Base-by-base conservation (phyloP, 2,329 filamentous ascomycete genomes). In the Colletotrichum tropicale region DNA sequence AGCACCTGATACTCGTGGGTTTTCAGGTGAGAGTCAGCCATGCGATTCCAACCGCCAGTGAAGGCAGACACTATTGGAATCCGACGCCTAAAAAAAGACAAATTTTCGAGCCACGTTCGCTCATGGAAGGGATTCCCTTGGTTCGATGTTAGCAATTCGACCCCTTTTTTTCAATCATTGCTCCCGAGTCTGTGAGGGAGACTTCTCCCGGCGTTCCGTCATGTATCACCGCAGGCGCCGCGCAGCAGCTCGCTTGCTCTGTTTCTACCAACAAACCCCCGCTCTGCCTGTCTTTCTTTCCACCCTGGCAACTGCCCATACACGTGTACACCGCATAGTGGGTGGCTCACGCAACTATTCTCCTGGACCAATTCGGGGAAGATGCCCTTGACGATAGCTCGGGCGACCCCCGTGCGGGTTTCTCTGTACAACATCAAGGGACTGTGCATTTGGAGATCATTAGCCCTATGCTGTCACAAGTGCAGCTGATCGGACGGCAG, bases 301-400 rank as follows among this genome's bases (percentile, higher is more conserved):
- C 32, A 38, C n/a, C 32, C 61, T 34, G 24, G 34, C 16, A 64
- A 15, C 34, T 38, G 38, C 24, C 15, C 38, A 61, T 72, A 66
- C 73, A 67, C 69, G 56, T 75, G 73, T 58, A 67, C 73, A 28
- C n/a, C 38, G 32, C 38, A 67, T 28, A 75, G 62, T 62, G 73
- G 73, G 61, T 34, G 48, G 56, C 12, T 28, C 13, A 21, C 69
- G 38, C 32, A 56, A 21, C 66, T 21, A 15, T 48, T 15, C 24
- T 18, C 8, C 26, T 65, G 28, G 16, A 28, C n/a, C 21, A 43
- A 26, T 8, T 28, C 16, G 26, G 52, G 36, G 10, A 18, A 66
- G 8, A 72, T n/a, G 62, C 55, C 30, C 30, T 9, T 18, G 32
- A 24, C 18, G 24, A 43, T n/a, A 26, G 26, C 21, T 34, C 26